Evolutionary conservation across 192 early-diverging fungal species (phyloP).

Genomic region (Coemansia sp.): DNA sequence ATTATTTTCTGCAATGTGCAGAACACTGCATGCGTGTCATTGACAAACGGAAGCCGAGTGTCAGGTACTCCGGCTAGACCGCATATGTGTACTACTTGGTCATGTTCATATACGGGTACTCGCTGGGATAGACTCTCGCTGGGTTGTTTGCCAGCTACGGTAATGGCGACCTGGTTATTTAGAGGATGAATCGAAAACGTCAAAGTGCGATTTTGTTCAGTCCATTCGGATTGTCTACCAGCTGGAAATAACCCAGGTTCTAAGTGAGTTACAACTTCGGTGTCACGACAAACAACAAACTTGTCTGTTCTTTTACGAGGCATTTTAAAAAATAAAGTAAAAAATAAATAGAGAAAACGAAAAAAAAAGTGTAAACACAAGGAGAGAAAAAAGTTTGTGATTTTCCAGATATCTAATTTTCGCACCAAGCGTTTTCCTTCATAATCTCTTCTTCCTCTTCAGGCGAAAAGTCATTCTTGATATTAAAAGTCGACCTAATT

Average conservation of each 20-base stretch:
- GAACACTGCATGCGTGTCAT: conserved; percentile 56
- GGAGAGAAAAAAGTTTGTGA: background rate
- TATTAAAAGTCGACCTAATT: conserved; percentile 72
- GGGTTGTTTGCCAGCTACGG: conserved; percentile 31
- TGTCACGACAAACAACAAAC: conserved; percentile 38
- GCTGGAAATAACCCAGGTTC: conserved; percentile 31
- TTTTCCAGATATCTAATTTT: conserved; percentile 23
- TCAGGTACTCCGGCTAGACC: conserved; percentile 17
- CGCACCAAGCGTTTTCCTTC: conserved; percentile 69
- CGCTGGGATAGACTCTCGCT: conserved; percentile 16
- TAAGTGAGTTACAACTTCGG: conserved; percentile 21
- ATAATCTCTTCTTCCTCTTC: conserved; percentile 69
- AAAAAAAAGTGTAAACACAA: background rate
- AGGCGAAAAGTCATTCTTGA: conserved; percentile 73
- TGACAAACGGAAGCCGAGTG: conserved; percentile 39
- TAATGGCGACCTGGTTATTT: conserved; percentile 23
- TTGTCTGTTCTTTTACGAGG: conserved; percentile 17
- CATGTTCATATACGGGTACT: conserved; percentile 23
- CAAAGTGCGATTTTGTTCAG: conserved; percentile 41
- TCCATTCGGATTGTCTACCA: conserved; percentile 33
- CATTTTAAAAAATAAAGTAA: conserved; percentile 15
- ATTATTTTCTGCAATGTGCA: conserved; percentile 36
- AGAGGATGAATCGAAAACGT: conserved; percentile 35
- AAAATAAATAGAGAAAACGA: background rate
- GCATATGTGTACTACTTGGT: conserved; percentile 37